Base-by-base conservation (phyloP, 371 early-diverging fungal species). In the Catenaria anguillulae region DNA sequence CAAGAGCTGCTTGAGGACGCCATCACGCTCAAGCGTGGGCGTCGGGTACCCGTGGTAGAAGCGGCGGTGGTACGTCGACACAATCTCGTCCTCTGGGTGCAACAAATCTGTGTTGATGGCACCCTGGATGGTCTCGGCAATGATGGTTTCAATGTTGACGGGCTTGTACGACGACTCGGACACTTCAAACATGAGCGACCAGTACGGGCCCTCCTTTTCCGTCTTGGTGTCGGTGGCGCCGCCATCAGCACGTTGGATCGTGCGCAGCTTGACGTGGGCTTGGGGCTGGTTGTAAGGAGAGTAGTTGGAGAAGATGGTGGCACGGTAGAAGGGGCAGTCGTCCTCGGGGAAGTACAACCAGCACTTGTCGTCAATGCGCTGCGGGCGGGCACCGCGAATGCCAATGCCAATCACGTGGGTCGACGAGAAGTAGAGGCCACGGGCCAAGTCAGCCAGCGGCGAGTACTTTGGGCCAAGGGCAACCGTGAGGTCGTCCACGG, bases 31-130 rank as follows among this genome's bases (percentile, higher is more conserved):
- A 43, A 70, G 64, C 15, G 67, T 50, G 29, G 70, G 70, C 23
- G 67, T 67, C 37, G 70, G 70, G 67, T 70, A 70, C 33, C 70
- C 70, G 55, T 70, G 64, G 60, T 67, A 48, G 63, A 70, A 67
- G 8, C 33, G 29, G 43, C 65, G 67, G 67, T 62, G 64, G 63
- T 69, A 66, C 17, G 60, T 33, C 29, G 69, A 69, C 15, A 69
- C 69, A 43, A 69, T 66, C 56, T 66, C 66, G 63, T 64, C 66
- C 6, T 40, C 50, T 13, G 69, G 62, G 62, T 54, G 48, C 23
- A 69, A 60, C 37, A 69, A 37, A 21, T 50, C 61, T 4, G 69
- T 66, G 63, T 65, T 63, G 62, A 69, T 60, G 62, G 64, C 63
- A 43, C 69, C 69, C 54, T 64, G 42, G 58, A 69, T 64, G 33